Evolutionary conservation across 129 eudicot species (phyloP).

Genomic region (Tanacetum coccineum): DNA sequence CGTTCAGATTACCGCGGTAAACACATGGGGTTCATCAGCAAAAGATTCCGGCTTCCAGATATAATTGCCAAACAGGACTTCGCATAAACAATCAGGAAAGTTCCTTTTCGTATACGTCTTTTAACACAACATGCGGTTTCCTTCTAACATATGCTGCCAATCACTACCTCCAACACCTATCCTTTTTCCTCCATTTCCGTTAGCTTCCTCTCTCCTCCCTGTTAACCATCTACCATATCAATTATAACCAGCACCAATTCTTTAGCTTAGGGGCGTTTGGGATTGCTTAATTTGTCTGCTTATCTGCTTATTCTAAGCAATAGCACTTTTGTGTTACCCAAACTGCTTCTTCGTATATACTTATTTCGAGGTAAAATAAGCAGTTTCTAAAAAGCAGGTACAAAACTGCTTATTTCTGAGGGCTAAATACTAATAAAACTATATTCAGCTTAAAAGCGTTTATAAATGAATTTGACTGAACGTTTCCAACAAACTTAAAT

Average conservation of each 20-base stretch:
- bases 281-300: too few relatives aligned
- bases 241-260: conserved; percentile 9
- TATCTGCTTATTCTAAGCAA: too few relatives aligned
- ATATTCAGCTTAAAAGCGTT: too few relatives aligned
- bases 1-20: conserved; percentile 61
- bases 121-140: conserved; percentile 84
- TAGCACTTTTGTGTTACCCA: too few relatives aligned
- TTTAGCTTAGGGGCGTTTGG: too few relatives aligned
- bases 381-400: too few relatives aligned
- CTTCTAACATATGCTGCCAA: conserved; percentile 95
- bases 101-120: conserved; percentile 86
- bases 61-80: conserved; percentile 98
- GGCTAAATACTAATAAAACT: too few relatives aligned
- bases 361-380: too few relatives aligned
- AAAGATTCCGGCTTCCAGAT: conserved; percentile 95
- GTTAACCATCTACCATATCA: conserved; percentile 19
- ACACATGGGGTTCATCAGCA: conserved; percentile 96
- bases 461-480: too few relatives aligned
- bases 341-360: too few relatives aligned
- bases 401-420: too few relatives aligned
- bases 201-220: conserved; percentile 90
- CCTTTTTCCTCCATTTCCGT: conserved; percentile 98
- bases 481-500: too few relatives aligned
- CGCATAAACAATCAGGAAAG: conserved; percentile 95
- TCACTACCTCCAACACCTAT: conserved; percentile 99